Evolutionary conservation across 371 early-diverging fungal species (phyloP).

Genomic region (Mortierella sp.): DNA sequence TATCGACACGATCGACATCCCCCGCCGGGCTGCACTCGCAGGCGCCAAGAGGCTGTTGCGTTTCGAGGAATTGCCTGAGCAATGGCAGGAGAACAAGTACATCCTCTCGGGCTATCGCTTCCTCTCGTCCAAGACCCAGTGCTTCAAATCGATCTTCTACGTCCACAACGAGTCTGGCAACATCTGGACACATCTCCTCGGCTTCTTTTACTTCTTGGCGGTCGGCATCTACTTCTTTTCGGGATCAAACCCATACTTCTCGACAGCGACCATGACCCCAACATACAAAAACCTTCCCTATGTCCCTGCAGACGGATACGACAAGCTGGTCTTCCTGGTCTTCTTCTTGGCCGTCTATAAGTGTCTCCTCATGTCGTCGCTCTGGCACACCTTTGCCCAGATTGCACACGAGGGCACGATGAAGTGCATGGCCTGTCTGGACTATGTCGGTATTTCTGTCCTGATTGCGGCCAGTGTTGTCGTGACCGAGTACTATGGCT

Average conservation of each 20-base stretch:
- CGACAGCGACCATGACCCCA: constrained; percentile 33
- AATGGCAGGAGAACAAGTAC: constrained; percentile 79
- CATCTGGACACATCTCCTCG: constrained; percentile 80
- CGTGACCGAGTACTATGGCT: constrained; percentile 75
- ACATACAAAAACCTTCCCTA: constrained; percentile 39
- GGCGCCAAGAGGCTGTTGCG: constrained; percentile 71
- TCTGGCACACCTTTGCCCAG: constrained; percentile 75
- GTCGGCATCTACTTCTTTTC: constrained; percentile 67
- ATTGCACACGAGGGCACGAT: constrained; percentile 66
- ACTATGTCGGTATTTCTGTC: constrained; percentile 79
- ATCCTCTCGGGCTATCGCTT: constrained; percentile 77
- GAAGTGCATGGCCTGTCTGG: constrained; percentile 74
- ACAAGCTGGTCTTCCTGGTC: constrained; percentile 67
- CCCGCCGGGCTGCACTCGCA: constrained; percentile 65
- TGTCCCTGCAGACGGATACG: constrained; percentile 58
- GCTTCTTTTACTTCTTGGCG: constrained; percentile 70
- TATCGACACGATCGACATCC: constrained; percentile 64
- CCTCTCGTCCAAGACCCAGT: constrained; percentile 64
- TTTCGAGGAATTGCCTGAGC: constrained; percentile 73
- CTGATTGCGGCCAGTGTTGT: constrained; percentile 75
- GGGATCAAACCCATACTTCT: constrained; percentile 53
- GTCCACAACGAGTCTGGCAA: constrained; percentile 82
- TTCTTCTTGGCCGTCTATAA: constrained; percentile 75
- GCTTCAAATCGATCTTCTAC: constrained; percentile 73
- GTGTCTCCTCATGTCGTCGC: constrained; percentile 75